Evolutionary conservation across 306 rosid species (phyloP).

Genomic region (Cercis canadensis): DNA sequence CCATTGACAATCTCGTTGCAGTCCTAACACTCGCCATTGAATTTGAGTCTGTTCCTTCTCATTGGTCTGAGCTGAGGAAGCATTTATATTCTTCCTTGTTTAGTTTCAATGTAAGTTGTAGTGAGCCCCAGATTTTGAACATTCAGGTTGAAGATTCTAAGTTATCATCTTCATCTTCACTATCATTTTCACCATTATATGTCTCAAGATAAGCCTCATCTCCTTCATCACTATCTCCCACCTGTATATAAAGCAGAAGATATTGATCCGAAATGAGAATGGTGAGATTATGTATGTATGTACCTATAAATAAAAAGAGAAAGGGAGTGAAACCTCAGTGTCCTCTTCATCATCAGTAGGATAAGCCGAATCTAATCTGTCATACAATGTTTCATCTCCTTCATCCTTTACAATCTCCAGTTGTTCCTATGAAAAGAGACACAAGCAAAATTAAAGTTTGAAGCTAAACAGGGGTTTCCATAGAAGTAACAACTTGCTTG

Average conservation of each 20-base stretch:
- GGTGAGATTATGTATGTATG: background rate
- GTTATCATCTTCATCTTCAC: constrained; percentile 47
- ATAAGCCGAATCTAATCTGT: constrained; percentile 71
- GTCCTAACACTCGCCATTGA: background rate
- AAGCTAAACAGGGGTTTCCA: constrained; percentile 16
- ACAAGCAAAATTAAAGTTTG: constrained; percentile 31
- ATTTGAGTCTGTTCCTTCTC: constrained; percentile 9
- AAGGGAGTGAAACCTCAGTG: constrained; percentile 61
- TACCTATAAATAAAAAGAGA: too few species aligned
- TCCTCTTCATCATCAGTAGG: constrained; percentile 58
- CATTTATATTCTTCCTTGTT: constrained; percentile 21
- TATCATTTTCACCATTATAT: constrained; percentile 40
- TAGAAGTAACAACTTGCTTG: constrained; percentile 24
- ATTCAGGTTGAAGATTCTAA: constrained; percentile 44
- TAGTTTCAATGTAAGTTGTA: background rate
- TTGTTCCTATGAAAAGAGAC: constrained; percentile 61
- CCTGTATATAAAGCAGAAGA: constrained; percentile 38
- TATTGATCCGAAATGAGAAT: background rate
- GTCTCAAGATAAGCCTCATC: constrained; percentile 62
- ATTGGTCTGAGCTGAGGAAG: constrained; percentile 30
- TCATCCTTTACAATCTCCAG: constrained; percentile 71
- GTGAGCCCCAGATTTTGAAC: constrained; percentile 33
- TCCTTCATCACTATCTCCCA: constrained; percentile 54
- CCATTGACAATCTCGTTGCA: constrained; percentile 13
- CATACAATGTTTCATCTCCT: constrained; percentile 77